A percentile compares a stretch with the other conserved stretches of the same genome.
Evolutionary conservation across 352 stramenopile species (phyloP).

Genomic region (Pythium biforme): DNA sequence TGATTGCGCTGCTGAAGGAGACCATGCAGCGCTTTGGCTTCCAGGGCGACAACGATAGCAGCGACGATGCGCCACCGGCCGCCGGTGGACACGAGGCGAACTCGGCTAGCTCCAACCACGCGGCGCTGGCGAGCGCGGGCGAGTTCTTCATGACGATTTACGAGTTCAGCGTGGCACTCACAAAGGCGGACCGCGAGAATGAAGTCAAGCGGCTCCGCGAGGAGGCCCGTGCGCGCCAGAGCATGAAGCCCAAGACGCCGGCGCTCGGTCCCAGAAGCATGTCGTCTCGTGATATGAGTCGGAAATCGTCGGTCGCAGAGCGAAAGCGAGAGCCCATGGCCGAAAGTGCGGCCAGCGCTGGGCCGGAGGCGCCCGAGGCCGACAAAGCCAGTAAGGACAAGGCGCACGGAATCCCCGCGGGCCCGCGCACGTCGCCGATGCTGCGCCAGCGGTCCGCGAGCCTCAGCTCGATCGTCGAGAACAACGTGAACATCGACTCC

Average conservation of each 20-base stretch:
- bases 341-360: not conserved
- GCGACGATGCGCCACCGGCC: slow-evolving; percentile 25
- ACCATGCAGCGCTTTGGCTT: slow-evolving; percentile 67
- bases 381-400: slow-evolving; percentile 29
- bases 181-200: slow-evolving; percentile 75
- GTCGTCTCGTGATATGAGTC: slow-evolving; percentile 27
- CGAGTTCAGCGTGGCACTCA: slow-evolving; percentile 77
- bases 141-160: slow-evolving; percentile 77
- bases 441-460: slow-evolving; percentile 28
- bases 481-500: slow-evolving; percentile 22
- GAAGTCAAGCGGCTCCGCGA: slow-evolving; percentile 68
- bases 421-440: slow-evolving; percentile 28
- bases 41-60: slow-evolving; percentile 32
- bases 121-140: slow-evolving; percentile 40
- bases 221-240: slow-evolving; percentile 55
- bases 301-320: slow-evolving; percentile 11
- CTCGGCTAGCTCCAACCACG: slow-evolving; percentile 22
- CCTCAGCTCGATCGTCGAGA: slow-evolving; percentile 33
- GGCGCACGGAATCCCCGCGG: not conserved
- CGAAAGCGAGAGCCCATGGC: slow-evolving; percentile 15
- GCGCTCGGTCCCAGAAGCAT: slow-evolving; percentile 26
- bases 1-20: slow-evolving; percentile 46
- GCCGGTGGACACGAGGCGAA: not conserved
- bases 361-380: slow-evolving; percentile 23
- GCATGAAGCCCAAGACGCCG: slow-evolving; percentile 32